Evolutionary conservation across 2,329 filamentous ascomycete species (phyloP).

Genomic region (Pseudogymnoascus sp.): DNA sequence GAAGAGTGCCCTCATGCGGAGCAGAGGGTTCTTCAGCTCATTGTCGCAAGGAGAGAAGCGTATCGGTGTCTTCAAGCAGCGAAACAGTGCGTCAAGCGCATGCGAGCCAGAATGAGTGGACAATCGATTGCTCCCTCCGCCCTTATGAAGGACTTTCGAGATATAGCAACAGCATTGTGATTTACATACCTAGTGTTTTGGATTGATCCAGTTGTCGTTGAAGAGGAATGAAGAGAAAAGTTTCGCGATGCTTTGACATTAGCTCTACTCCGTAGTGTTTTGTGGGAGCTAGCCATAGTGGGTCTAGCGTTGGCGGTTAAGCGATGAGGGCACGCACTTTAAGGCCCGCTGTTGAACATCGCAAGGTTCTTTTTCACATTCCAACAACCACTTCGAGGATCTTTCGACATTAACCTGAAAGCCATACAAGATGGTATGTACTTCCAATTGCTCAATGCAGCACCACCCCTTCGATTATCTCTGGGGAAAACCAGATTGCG

Average conservation of each 20-base stretch:
- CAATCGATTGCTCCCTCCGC: constrained; percentile 47
- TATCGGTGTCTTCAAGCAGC: constrained; percentile 40
- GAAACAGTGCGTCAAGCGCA: constrained; percentile 1
- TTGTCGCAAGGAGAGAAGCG: constrained; percentile 54
- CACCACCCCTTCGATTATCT: constrained; percentile 11
- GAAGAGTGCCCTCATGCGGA: constrained; percentile 31
- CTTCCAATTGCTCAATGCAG: background rate
- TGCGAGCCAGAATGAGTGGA: constrained; percentile 24
- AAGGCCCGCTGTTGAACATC: constrained; percentile 9
- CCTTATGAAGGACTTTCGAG: constrained; percentile 29
- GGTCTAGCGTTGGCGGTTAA: background rate
- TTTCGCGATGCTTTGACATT: constrained; percentile 8
- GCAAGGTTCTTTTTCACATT: constrained; percentile 7
- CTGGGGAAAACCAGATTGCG: background rate
- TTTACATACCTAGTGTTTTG: constrained; percentile 7
- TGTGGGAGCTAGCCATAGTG: background rate
- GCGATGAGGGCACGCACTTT: constrained; percentile 11
- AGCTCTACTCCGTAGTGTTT: background rate
- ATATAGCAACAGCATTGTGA: background rate
- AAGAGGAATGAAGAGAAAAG: constrained; percentile 1
- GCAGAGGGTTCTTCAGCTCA: constrained; percentile 63
- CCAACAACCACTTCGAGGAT: constrained; percentile 54
- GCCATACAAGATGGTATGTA: constrained; percentile 54
- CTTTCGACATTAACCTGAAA: constrained; percentile 48
- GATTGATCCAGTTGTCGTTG: constrained; percentile 9